These are phyloP conservation scores for Nicotiana benthamiana DNA, from an alignment of 257 asterid species.

Conservation along the genomic window DNA sequence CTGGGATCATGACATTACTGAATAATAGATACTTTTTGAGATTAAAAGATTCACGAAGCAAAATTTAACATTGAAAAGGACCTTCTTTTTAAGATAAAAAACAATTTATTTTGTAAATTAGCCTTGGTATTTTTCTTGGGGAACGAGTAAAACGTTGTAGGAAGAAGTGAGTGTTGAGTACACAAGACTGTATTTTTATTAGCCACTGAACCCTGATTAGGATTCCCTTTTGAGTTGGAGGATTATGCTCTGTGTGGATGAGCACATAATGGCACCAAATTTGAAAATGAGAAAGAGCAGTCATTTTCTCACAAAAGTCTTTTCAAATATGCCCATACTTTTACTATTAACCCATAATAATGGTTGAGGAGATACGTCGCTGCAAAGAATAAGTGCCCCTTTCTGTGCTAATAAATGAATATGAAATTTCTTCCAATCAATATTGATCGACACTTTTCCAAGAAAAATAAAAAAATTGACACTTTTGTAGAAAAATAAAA, in stretches of 20 bases:
- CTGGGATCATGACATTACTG: too few species aligned
- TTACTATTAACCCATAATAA: background rate
- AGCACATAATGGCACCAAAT: constrained; percentile 11
- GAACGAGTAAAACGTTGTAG: background rate
- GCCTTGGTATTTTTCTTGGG: background rate
- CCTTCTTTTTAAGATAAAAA: too few species aligned
- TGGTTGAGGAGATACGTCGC: constrained; percentile 3
- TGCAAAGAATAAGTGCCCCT: background rate
- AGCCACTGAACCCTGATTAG: background rate
- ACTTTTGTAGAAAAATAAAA: background rate
- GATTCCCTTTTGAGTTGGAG: background rate
- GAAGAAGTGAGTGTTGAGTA: background rate
- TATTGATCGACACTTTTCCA: background rate
- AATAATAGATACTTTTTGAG: too few species aligned
- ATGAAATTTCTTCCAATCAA: background rate
- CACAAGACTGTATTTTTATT: background rate
- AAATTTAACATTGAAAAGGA: too few species aligned
- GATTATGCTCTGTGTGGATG: background rate
- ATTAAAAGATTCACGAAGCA: too few species aligned
- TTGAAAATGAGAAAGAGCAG: background rate
- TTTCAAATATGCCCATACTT: constrained; percentile 2
- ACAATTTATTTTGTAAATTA: too few species aligned
- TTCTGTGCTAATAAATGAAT: background rate
- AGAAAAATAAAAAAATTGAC: background rate
- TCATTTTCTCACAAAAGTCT: constrained; percentile 2